Evolutionary conservation across 192 early-diverging fungal genomes (phyloP), one percentile per base, ranked within the genome.

Genomic region (Pilobolus umbonatus): DNA sequence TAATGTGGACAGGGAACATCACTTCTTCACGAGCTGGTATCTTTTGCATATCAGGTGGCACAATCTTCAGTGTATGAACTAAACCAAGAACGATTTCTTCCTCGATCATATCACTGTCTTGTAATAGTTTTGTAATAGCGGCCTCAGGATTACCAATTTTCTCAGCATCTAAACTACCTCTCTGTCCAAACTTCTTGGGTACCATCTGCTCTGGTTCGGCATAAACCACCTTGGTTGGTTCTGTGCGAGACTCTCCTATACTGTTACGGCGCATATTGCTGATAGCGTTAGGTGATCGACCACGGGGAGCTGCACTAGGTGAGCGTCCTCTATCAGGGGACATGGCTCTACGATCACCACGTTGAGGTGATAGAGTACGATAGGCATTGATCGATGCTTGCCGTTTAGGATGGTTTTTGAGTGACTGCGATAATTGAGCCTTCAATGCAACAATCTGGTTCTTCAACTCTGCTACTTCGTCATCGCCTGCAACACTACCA

Each of bases 1-100:
- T 95, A 29, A 96, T 71, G 56, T 97, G 94, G 9, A 95, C 90
- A 0, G 95, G 94, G 86, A 95, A 97, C 68, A 97, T 85, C 35
- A 99, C 87, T 64, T 94, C 93, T 75, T 85, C 90, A 65, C 70
- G 73, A 52, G 72, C 85, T 14, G 86, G 92, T 58, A 87, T 73
- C 34, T 82, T 84, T 56, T 92, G 88, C 11, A 86, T 76, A 55
- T 76, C 85, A 40, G 92, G 93, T 21, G 92, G 75, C 3, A 93
- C 94, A 49, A 98, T 92, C 60, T 89, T 87, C 38, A 98, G 73
- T 62, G 86, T 88, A 62, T 86, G 86, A 43, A 99, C 86, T 11
- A 99, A 79, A 42, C 90, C 87, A 48, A 91, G 86, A 26, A 96
- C 71, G 24, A 99, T 81, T 74, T 98, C 95, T 28, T 83, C 81